Evolutionary conservation across 2,329 filamentous ascomycete genomes (phyloP).

Genomic region (Lasiodiplodia sp.): DNA sequence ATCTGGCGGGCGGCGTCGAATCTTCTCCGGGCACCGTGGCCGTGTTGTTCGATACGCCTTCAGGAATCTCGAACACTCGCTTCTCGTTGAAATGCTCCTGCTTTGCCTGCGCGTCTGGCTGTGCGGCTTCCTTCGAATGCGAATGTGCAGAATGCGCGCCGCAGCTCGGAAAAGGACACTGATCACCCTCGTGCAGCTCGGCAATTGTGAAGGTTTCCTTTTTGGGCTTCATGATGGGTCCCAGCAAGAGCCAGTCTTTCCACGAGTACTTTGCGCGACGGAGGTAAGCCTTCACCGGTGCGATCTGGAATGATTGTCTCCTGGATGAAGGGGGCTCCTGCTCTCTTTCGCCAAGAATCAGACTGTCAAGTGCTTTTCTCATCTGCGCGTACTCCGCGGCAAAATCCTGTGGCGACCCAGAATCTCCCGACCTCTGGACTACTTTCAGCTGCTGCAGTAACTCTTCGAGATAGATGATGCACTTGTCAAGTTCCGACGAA

Average conservation of each 20-base stretch:
- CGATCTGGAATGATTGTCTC: conserved; percentile 4
- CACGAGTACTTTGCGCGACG: conserved; percentile 7
- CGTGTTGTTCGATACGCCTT: neutral
- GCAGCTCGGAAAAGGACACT: conserved; percentile 2
- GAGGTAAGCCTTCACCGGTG: conserved; percentile 1
- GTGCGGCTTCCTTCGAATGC: neutral
- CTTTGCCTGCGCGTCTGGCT: neutral
- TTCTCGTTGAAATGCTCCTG: neutral
- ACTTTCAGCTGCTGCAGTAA: neutral
- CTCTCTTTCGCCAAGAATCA: neutral
- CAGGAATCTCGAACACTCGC: neutral
- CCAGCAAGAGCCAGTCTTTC: conserved; percentile 15
- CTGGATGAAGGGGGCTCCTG: neutral
- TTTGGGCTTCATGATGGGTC: neutral
- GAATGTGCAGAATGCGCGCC: neutral
- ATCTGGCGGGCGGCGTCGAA: neutral
- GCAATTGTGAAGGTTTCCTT: neutral
- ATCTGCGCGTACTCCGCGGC: neutral
- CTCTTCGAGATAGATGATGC: neutral
- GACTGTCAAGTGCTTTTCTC: neutral
- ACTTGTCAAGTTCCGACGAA: neutral
- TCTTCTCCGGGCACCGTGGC: neutral
- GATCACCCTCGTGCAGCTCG: neutral
- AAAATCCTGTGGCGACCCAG: neutral
- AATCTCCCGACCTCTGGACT: neutral